These are phyloP conservation scores for Pythium chondricola DNA, from an alignment of 352 stramenopile genomes.

Conservation along the genomic window DNA sequence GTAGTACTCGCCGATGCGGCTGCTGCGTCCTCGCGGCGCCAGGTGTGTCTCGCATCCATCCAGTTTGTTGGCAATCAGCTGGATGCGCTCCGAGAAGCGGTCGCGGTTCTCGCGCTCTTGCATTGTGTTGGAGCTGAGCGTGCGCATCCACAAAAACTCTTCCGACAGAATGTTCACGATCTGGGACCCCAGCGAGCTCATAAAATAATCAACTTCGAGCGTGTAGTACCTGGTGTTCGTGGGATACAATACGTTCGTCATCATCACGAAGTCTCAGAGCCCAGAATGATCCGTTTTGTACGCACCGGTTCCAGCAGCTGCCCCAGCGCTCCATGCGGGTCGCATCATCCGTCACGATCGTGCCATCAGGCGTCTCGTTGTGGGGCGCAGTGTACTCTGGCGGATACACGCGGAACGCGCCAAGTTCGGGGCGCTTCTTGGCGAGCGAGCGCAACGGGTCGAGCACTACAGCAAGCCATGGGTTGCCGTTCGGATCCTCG, in stretches of 20 bases:
- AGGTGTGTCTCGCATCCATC: conserved; percentile 67
- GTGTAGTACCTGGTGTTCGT: conserved; percentile 93
- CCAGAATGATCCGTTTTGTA: too few relatives aligned
- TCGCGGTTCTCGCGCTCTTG: conserved; percentile 87
- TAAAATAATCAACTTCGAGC: conserved; percentile 96
- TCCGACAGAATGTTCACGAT: conserved; percentile 92
- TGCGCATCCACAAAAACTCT: conserved; percentile 91
- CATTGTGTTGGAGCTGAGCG: conserved; percentile 86
- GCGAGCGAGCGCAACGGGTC: conserved; percentile 94
- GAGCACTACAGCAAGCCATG: conserved; percentile 97
- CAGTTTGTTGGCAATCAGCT: conserved; percentile 79
- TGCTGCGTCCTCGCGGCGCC: conserved; percentile 45
- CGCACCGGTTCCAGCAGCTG: conserved; percentile 89
- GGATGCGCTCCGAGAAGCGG: conserved; percentile 86
- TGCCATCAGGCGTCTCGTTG: conserved; percentile 95
- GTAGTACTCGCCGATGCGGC: conserved; percentile 82
- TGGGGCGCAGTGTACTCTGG: conserved; percentile 91
- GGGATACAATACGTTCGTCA: too few relatives aligned
- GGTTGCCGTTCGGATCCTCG: conserved; percentile 94
- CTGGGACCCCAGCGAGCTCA: conserved; percentile 87
- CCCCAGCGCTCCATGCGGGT: conserved; percentile 95
- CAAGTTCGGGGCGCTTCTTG: conserved; percentile 92
- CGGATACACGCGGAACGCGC: conserved; percentile 96
- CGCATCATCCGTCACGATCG: conserved; percentile 90
- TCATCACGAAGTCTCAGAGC: too few relatives aligned